A percentile compares a stretch with the other conserved stretches of the same genome.
Evolutionary conservation across 2,329 filamentous ascomycete genomes (phyloP).

Genomic region (Fusarium sp.): DNA sequence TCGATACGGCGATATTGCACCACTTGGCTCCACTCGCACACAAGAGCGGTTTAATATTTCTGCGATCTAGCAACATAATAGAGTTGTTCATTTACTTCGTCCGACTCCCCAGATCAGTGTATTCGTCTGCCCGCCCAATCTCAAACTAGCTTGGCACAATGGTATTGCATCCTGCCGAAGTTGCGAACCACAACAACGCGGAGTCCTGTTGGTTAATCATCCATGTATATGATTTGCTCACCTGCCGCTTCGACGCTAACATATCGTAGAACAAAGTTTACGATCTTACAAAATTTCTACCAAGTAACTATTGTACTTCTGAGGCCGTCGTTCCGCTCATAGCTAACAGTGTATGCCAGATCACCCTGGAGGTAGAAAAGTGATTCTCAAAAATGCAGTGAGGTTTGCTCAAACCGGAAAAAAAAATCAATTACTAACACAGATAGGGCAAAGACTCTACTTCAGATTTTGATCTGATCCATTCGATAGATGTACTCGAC

Average conservation of each 20-base stretch:
- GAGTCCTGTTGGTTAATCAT: slow-evolving; percentile 34
- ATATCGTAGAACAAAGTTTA: slow-evolving; percentile 14
- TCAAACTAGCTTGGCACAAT: neutral
- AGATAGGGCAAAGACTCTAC: slow-evolving; percentile 28
- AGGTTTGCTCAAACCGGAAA: rapidly evolving
- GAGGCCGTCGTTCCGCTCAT: rapidly evolving
- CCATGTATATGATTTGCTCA: slow-evolving; percentile 13
- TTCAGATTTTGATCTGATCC: slow-evolving; percentile 20
- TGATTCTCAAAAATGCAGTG: slow-evolving; percentile 34
- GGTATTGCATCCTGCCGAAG: slow-evolving; percentile 16
- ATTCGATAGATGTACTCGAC: slow-evolving; percentile 27
- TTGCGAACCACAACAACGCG: slow-evolving; percentile 21
- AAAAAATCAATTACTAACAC: neutral
- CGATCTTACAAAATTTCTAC: slow-evolving; percentile 31
- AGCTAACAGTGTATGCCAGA: neutral
- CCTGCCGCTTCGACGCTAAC: neutral
- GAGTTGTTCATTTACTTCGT: too few relatives aligned
- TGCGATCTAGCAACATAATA: neutral
- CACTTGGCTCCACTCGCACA: slow-evolving; percentile 19
- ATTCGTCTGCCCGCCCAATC: too few relatives aligned
- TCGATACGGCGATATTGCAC: slow-evolving; percentile 1
- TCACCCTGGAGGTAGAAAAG: slow-evolving; percentile 25
- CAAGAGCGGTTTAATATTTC: neutral
- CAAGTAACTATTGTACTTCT: neutral
- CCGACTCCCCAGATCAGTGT: too few relatives aligned